These are phyloP conservation scores for Globisporangium canariense DNA, from an alignment of 352 stramenopile species.

Conservation along the genomic window DNA sequence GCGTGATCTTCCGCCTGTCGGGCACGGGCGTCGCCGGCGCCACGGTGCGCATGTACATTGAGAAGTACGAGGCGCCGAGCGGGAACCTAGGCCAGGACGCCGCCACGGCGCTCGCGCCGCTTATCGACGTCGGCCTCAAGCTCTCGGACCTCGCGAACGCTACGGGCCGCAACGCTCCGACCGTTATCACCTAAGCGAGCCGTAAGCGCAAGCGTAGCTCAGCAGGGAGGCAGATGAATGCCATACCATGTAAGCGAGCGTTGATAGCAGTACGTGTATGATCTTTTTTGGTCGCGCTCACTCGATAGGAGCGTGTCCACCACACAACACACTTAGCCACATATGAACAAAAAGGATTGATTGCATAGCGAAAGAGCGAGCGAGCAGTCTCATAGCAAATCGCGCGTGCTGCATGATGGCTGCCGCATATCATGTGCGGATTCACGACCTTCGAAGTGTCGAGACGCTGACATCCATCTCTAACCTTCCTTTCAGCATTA, in stretches of 20 bases:
- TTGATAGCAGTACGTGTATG: background rate
- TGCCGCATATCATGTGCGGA: no score
- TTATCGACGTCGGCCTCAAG: conserved; percentile 92
- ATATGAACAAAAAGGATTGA: background rate
- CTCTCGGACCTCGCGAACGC: conserved; percentile 92
- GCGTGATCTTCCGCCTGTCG: conserved; percentile 97
- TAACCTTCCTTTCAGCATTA: no score
- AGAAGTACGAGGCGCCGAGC: conserved; percentile 95
- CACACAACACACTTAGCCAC: background rate
- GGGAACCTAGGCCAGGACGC: conserved; percentile 84
- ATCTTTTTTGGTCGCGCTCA: background rate
- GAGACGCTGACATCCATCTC: no score
- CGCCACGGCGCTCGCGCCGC: conserved; percentile 72
- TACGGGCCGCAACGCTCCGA: conserved; percentile 92
- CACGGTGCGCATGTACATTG: conserved; percentile 99
- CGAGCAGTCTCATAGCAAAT: no score
- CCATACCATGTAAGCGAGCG: no score
- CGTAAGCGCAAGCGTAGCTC: background rate
- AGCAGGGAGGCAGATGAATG: background rate
- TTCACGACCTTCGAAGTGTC: no score
- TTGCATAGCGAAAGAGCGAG: background rate
- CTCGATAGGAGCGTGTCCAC: background rate
- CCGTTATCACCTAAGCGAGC: conserved; percentile 95
- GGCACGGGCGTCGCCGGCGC: conserved; percentile 96
- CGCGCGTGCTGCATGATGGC: no score